Evolutionary conservation across 148 eudicot species (phyloP).

Genomic region (Polygonum aviculare): DNA sequence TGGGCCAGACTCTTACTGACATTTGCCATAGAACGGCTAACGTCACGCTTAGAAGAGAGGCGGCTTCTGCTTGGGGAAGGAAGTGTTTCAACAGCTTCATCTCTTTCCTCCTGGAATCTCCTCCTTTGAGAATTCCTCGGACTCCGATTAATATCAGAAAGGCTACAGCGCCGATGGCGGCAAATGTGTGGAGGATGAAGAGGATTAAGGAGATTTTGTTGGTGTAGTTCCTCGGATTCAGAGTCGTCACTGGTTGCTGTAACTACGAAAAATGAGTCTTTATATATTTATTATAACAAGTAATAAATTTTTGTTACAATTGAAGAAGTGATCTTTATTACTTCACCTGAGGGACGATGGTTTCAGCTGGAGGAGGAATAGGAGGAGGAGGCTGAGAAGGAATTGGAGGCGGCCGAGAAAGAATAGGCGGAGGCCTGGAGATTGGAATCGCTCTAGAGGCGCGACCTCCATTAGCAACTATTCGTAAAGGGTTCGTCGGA

Average conservation of each 20-base stretch:
- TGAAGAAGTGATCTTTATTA: background rate
- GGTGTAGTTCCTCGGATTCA: constrained; percentile 71
- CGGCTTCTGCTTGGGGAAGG: constrained; percentile 76
- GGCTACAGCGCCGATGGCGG: constrained; percentile 49
- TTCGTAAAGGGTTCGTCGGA: constrained; percentile 70
- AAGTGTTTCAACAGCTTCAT: constrained; percentile 42
- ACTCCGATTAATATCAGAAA: constrained; percentile 65
- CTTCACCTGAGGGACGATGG: background rate
- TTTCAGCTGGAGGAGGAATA: background rate
- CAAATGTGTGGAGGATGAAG: constrained; percentile 46
- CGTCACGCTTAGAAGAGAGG: constrained; percentile 62
- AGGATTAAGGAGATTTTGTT: constrained; percentile 66
- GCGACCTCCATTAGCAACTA: constrained; percentile 29
- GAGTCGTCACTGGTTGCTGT: constrained; percentile 39
- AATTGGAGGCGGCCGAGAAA: background rate
- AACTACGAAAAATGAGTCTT: too few relatives aligned
- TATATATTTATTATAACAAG: too few relatives aligned
- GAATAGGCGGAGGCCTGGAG: background rate
- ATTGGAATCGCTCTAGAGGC: background rate
- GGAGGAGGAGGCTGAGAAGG: background rate
- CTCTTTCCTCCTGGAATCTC: constrained; percentile 30
- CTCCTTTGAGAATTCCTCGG: constrained; percentile 49
- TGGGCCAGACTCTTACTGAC: constrained; percentile 62
- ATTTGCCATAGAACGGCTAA: constrained; percentile 82
- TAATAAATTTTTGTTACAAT: too few relatives aligned